Base-by-base conservation (phyloP, 208 protist genomes). In the Leishmania braziliensis region DNA sequence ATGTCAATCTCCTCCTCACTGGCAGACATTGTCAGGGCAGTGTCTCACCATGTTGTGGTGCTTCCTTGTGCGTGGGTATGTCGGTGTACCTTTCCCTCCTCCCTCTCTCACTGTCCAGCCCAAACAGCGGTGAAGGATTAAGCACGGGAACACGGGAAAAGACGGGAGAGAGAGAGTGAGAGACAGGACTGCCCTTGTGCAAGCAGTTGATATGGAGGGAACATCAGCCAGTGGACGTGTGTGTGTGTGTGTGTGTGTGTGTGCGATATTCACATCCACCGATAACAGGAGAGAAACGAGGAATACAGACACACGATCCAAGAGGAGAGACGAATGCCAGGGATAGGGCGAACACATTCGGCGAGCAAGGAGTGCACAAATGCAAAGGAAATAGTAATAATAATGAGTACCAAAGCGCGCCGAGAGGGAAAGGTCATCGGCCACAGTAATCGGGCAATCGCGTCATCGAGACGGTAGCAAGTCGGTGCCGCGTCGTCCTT, bases 1-100 rank as follows among this genome's bases (percentile, higher is more conserved):
- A 97, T 87, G 18, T 93, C 88, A 12, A 97, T 85, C 74, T 97
- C 92, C 50, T 95, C 89, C 23, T 82, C 80, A 33, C 91, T 87
- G 12, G 74, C 62, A 20, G 74, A 77, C 74, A 77, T 77, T 48
- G 14, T n/a, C 33, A 8, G 29, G 26, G 4, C 51, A 0, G 18
- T 26, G 5, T 48, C 33, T 9, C 48, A 43, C 16, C n/a, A 36
- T 36, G 56, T 20, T 14, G 10, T 39, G 1, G 70, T 10, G 48
- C 48, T 26, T 43, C 23, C 48, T 12, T 12, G 43, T 54, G 50
- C 58, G 33, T 29, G 68, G 10, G 62, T 33, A 23, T 66, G 62
- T 66, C 9, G 8, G 14, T 39, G 16, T 29, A 10, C 5, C 62
- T 66, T 23, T 10, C 62, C 26, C 62, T 29, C 62, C 53, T 20